A percentile compares a stretch with the other conserved stretches of the same genome.
Conservation (phyloP, 495 filamentous ascomycete genomes). For the Xylaria acuta region DNA sequence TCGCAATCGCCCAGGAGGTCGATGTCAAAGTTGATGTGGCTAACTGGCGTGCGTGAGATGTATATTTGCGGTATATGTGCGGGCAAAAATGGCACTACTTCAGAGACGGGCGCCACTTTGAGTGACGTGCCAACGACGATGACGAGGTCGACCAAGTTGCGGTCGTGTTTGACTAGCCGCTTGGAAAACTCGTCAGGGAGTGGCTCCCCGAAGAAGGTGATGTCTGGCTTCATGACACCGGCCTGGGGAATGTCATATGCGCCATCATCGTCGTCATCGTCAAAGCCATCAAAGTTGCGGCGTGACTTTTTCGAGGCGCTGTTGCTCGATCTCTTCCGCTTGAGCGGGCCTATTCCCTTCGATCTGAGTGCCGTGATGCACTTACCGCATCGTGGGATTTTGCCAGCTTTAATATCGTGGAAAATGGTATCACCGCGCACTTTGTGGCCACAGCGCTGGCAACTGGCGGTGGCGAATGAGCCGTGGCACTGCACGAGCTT, state of each 20-base stretch:
- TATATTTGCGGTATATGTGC: constrained; percentile 88
- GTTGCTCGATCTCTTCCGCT: constrained; percentile 78
- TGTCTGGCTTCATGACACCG: constrained; percentile 98
- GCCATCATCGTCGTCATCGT: constrained; percentile 68
- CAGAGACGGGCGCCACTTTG: constrained; percentile 93
- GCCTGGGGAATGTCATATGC: constrained; percentile 72
- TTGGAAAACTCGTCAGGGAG: constrained; percentile 85
- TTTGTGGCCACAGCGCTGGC: constrained; percentile 78
- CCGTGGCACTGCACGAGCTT: constrained; percentile 97
- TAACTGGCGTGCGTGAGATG: constrained; percentile 85
- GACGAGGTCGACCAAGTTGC: constrained; percentile 82
- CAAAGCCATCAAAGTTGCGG: constrained; percentile 54
- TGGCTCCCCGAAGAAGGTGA: constrained; percentile 95
- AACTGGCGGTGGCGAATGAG: constrained; percentile 90
- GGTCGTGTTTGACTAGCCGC: constrained; percentile 79
- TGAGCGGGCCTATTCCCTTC: constrained; percentile 45
- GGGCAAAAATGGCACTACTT: constrained; percentile 83
- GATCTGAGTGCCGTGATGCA: constrained; percentile 52
- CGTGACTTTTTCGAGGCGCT: constrained; percentile 67
- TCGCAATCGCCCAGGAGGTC: constrained; percentile 95
- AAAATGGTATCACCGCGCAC: constrained; percentile 82
- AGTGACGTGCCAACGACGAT: constrained; percentile 97
- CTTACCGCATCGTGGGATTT: constrained; percentile 67
- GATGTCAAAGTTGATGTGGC: constrained; percentile 92
- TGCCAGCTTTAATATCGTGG: constrained; percentile 75